Conservation (phyloP, 1,284 basidiomycete species). For the Microbotryomycetes sp. region DNA sequence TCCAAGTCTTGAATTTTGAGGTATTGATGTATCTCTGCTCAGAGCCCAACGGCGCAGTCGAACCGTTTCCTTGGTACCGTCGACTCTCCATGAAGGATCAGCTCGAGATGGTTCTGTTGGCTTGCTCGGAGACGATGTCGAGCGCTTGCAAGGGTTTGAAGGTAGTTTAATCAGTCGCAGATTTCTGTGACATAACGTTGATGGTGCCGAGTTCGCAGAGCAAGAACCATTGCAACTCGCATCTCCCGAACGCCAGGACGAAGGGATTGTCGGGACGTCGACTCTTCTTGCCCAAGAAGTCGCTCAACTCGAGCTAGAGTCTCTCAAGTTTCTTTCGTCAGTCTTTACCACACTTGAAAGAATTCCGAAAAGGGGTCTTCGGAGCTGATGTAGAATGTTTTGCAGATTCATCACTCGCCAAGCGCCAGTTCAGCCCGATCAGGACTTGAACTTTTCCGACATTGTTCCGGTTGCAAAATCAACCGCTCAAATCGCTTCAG, state of each 20-base stretch:
- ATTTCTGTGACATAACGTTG: no score
- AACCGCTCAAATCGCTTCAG: slow-evolving; percentile 35
- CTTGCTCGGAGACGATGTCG: no score
- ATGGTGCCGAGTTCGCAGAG: no score
- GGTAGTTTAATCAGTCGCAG: background rate
- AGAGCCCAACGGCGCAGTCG: slow-evolving; percentile 1
- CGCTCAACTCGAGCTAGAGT: slow-evolving; percentile 17
- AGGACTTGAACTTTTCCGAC: slow-evolving; percentile 23
- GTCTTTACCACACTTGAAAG: no score
- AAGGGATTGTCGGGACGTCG: background rate
- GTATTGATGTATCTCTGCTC: background rate
- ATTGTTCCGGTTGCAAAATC: slow-evolving; percentile 30
- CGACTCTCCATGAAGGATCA: background rate
- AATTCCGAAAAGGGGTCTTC: no score
- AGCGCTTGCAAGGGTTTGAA: background rate
- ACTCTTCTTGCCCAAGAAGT: background rate
- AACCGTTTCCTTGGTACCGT: slow-evolving; percentile 7
- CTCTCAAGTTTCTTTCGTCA: slow-evolving; percentile 23
- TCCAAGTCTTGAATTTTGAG: rapidly evolving
- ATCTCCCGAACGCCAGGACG: background rate
- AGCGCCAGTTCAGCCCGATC: background rate
- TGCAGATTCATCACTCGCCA: slow-evolving; percentile 16
- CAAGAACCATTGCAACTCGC: background rate
- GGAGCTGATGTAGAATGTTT: background rate
- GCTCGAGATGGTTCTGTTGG: no score